A percentile compares a stretch with the other conserved stretches of the same genome.
phyloP scores from a whole-genome alignment of 106 monocot species.

The Xerophyta viscosa region DNA sequence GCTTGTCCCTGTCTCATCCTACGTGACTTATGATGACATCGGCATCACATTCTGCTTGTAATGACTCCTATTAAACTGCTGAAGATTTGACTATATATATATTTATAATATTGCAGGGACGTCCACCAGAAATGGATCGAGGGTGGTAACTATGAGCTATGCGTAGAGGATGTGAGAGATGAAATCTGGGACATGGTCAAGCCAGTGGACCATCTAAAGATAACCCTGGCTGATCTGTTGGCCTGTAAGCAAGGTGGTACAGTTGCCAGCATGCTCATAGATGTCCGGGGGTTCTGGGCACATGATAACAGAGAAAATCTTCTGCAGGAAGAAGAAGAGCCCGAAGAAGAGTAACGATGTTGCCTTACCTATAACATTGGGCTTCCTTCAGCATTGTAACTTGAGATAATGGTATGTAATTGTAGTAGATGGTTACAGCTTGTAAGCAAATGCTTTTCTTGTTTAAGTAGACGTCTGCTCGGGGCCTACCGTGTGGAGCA shows the following conservation, averaged over 20 bases:
- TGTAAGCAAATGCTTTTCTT: too few relatives aligned
- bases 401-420: too few relatives aligned
- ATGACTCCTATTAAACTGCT: too few relatives aligned
- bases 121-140: slow-evolving; percentile 99
- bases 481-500: too few relatives aligned
- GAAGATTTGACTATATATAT: too few relatives aligned
- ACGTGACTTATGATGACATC: background rate
- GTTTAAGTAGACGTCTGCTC: too few relatives aligned
- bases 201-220: slow-evolving; percentile 64
- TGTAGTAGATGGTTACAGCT: too few relatives aligned
- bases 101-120: slow-evolving; percentile 36
- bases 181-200: slow-evolving; percentile 99
- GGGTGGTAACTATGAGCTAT: slow-evolving; percentile 92
- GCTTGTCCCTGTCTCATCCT: too few relatives aligned
- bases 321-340: slow-evolving; percentile 95
- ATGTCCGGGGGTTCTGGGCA: slow-evolving; percentile 98
- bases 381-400: too few relatives aligned
- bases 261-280: slow-evolving; percentile 94
- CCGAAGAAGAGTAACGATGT: slow-evolving; percentile 68
- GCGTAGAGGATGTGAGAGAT: slow-evolving; percentile 96
- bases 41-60: too few relatives aligned
- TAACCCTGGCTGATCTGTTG: slow-evolving; percentile 76
- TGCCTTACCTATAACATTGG: too few relatives aligned
- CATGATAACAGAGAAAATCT: slow-evolving; percentile 98
- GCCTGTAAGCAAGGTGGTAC: slow-evolving; percentile 97